Evolutionary conservation across 2,329 filamentous ascomycete genomes (phyloP).

Genomic region (Lachnellula willkommii): DNA sequence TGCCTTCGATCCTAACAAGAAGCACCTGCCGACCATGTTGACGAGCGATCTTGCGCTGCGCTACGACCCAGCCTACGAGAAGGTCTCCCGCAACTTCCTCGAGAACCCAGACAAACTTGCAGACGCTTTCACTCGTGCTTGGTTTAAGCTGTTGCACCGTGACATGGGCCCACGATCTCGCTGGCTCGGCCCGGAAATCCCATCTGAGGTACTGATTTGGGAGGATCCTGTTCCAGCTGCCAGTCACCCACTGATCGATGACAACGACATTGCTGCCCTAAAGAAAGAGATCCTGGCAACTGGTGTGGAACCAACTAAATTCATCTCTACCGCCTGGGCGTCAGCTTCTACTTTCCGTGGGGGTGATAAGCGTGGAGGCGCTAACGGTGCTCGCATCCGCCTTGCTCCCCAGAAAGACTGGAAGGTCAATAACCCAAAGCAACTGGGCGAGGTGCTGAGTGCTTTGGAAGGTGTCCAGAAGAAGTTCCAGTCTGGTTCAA

Average conservation of each 20-base stretch:
- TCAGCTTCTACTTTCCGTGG: conserved; percentile 68
- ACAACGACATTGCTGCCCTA: conserved; percentile 46
- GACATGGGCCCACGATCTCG: conserved; percentile 52
- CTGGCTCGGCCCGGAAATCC: conserved; percentile 54
- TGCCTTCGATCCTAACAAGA: conserved; percentile 61
- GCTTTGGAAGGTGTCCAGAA: conserved; percentile 36
- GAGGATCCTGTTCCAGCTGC: conserved; percentile 49
- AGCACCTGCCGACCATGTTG: conserved; percentile 67
- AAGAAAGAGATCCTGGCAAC: conserved; percentile 64
- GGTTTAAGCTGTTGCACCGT: conserved; percentile 62
- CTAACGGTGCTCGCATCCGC: conserved; percentile 71
- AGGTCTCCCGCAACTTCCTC: conserved; percentile 67
- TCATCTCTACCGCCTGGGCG: conserved; percentile 64
- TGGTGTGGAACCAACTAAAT: conserved; percentile 54
- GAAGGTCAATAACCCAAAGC: conserved; percentile 64
- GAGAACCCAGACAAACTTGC: conserved; percentile 63
- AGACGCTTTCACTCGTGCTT: conserved; percentile 66
- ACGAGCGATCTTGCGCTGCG: conserved; percentile 70
- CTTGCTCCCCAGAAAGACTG: conserved; percentile 60
- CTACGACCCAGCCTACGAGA: conserved; percentile 66
- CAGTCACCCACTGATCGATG: conserved; percentile 40
- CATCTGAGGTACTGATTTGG: conserved; percentile 49
- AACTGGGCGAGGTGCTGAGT: background rate
- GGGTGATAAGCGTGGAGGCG: conserved; percentile 75
- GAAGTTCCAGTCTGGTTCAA: conserved; percentile 38